Evolutionary conservation across 352 stramenopile genomes (phyloP), one percentile per base, ranked within the genome.

Genomic region (Phytopythium cucurbitacearum): DNA sequence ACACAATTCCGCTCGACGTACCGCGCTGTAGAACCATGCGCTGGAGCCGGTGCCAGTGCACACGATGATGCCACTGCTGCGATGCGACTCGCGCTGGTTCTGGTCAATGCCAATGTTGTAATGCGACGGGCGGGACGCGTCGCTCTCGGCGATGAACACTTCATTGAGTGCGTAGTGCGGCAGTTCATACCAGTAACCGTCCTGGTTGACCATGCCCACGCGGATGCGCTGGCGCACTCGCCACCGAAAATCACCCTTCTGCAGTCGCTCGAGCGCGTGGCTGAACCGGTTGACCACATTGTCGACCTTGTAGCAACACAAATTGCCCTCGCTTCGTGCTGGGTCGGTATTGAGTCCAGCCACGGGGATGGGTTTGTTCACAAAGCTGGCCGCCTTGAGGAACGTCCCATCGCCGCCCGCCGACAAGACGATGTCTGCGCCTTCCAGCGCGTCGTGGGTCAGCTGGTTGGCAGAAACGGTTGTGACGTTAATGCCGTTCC

Each of bases 31-130:
- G 53, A 91, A 80, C 85, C 85, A 95, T 13, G 85, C 85, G 42
- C 80, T 94, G 9, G 85, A 95, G n/a, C 85, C 85, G 2, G 85
- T 95, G 21, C 85, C 85, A 0, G 85, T 95, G 48, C 77, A 93
- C 47, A 93, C 85, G 21, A 95, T 87, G 67, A 95, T 91, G 21
- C 85, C 85, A 60, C 83, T 94, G 65, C 84, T 94, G 52, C 84
- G 81, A 57, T 95, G 82, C 7, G 82, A 91, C 65, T 95, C 84
- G 48, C 84, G 82, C 54, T 95, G 84, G 53, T 94, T 77, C 59
- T 95, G 83, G 56, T 95, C 85, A 15, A 94, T 83, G 44, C 85
- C 85, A 45, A 95, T 93, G 49, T 94, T 91, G 73, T 95, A 93
- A 58, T 91, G 80, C 41, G 83, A 92, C 38, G 85, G 85, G 1